Percentiles rank a stretch among this genome's conserved stretches.
Conservation (phyloP, 1,139 yeast species). For the Lodderomyces metapsilosis region DNA sequence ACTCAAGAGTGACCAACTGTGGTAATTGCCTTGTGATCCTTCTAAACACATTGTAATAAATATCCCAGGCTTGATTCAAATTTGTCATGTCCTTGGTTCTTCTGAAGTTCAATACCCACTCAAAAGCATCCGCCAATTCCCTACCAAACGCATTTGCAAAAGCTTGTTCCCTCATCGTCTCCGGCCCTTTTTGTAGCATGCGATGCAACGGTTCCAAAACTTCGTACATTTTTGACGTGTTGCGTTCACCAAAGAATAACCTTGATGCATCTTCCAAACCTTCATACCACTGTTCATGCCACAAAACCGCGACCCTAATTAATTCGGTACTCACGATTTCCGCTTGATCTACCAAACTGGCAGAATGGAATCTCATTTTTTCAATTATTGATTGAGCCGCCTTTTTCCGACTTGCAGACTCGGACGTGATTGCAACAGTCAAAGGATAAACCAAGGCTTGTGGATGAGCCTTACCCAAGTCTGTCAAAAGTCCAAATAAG, state of each 20-base stretch:
- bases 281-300: conserved; percentile 99
- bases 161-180: conserved; percentile 88
- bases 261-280: conserved; percentile 96
- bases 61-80: conserved; percentile 96
- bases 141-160: conserved; percentile 93
- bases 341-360: conserved; percentile 84
- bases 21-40: conserved; percentile 88
- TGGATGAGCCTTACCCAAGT: conserved; percentile 92
- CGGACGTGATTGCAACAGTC: conserved; percentile 95
- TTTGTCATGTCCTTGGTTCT: conserved; percentile 84
- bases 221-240: conserved; percentile 91
- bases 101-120: conserved; percentile 86
- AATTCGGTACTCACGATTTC: conserved; percentile 92
- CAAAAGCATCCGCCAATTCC: conserved; percentile 89
- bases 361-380: conserved; percentile 86
- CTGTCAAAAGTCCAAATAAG: conserved; percentile 76
- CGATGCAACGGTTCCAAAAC: conserved; percentile 87
- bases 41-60: conserved; percentile 89
- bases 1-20: conserved; percentile 78
- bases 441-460: conserved; percentile 95
- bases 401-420: conserved; percentile 80
- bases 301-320: conserved; percentile 89
- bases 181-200: conserved; percentile 82
- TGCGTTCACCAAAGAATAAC: conserved; percentile 89
- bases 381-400: conserved; percentile 93